Evolutionary conservation across 2,329 filamentous ascomycete species (phyloP).

Genomic region (Leptodontidium sp.): DNA sequence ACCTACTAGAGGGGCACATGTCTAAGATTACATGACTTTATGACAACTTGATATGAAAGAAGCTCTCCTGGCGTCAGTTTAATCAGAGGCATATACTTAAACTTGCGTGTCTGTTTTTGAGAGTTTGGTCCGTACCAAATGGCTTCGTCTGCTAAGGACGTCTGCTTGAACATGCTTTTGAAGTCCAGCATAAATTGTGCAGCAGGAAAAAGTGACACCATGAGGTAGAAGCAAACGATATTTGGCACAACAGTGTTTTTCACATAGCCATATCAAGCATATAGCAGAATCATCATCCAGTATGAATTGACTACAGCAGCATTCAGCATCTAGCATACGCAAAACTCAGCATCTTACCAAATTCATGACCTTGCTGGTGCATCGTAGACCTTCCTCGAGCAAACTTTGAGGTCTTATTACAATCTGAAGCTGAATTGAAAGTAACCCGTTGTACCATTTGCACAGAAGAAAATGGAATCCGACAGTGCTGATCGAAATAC

Average conservation of each 20-base stretch:
- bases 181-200: neutral
- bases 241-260: neutral
- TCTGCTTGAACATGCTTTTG: neutral
- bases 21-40: neutral
- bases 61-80: neutral
- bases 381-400: neutral
- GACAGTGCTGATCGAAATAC: neutral
- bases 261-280: neutral
- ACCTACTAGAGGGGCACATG: neutral
- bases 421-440: neutral
- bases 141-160: neutral
- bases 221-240: neutral
- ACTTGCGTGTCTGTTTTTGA: neutral
- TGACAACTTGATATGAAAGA: constrained; percentile 4
- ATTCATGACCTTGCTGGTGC: neutral
- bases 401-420: neutral
- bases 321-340: neutral
- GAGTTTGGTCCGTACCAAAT: neutral
- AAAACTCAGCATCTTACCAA: neutral
- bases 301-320: neutral
- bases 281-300: neutral
- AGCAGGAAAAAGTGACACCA: neutral
- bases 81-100: neutral
- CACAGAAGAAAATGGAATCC: neutral
- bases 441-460: neutral